Conservation (phyloP, 805 yeast species). For the Alloascoidea hylecoeti region DNA sequence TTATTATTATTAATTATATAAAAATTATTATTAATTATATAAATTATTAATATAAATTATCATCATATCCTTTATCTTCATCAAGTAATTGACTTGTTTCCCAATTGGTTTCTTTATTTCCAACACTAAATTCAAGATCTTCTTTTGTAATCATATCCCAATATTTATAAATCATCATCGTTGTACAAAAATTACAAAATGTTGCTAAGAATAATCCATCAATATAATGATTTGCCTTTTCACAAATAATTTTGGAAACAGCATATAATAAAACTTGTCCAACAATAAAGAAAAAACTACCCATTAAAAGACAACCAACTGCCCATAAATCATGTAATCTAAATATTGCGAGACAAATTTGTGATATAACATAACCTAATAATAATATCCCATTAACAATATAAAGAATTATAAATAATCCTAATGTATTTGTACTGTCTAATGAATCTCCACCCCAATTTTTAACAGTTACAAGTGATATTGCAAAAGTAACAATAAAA, state of each 20-base stretch:
- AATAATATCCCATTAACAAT: conserved; percentile 58
- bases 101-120: conserved; percentile 29
- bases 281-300: conserved; percentile 56
- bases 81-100: conserved; percentile 9
- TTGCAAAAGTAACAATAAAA: conserved; percentile 51
- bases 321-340: conserved; percentile 79
- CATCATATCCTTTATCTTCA: not conserved
- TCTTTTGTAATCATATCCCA: conserved; percentile 96
- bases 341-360: conserved; percentile 48
- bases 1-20: too few species aligned
- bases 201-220: conserved; percentile 87
- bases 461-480: conserved; percentile 62
- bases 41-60: too few species aligned
- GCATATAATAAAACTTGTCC: conserved; percentile 75
- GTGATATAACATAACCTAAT: conserved; percentile 48
- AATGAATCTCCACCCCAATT: conserved; percentile 31
- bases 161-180: conserved; percentile 91
- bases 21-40: too few species aligned
- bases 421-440: conserved; percentile 39
- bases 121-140: conserved; percentile 83
- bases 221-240: conserved; percentile 64
- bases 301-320: conserved; percentile 65
- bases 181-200: conserved; percentile 61
- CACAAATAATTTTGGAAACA: conserved; percentile 53
- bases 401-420: conserved; percentile 57